phyloP scores from a whole-genome alignment of 2,329 filamentous ascomycete genomes.

The Didymella exigua region DNA sequence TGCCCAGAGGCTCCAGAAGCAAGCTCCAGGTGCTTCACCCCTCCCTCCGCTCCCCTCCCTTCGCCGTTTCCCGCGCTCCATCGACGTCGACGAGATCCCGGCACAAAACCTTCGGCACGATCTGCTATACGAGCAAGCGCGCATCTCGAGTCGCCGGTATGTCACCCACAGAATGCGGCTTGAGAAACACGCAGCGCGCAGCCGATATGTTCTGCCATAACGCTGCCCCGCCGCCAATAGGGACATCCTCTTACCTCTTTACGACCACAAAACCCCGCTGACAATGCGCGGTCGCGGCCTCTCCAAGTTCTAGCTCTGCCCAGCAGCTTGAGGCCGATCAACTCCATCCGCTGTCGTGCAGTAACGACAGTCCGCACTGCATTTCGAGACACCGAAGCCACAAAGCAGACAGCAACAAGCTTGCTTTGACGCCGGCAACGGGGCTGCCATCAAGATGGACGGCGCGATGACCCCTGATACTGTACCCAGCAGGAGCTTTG shows the following conservation, averaged over 20 bases:
- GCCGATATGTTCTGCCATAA: not conserved
- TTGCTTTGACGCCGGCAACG: not conserved
- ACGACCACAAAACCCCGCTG: not conserved
- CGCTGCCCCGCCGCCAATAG: not conserved
- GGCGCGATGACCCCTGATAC: not conserved
- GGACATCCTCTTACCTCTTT: not conserved
- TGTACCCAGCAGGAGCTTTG: not conserved
- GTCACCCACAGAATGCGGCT: too few species aligned
- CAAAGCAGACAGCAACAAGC: not conserved
- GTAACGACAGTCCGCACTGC: not conserved
- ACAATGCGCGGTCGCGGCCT: not conserved
- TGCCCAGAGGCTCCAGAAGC: not conserved
- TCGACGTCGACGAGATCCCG: not conserved
- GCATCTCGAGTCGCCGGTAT: not conserved
- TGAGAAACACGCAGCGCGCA: not conserved
- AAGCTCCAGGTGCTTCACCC: not conserved
- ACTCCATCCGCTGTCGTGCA: not conserved
- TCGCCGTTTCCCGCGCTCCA: not conserved
- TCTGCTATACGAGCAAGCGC: too few species aligned
- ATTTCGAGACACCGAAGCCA: not conserved
- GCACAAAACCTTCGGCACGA: not conserved
- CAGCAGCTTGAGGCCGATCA: not conserved
- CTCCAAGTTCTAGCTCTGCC: not conserved
- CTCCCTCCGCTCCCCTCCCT: not conserved
- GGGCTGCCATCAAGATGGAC: not conserved